phyloP scores from a whole-genome alignment of 2,329 filamentous ascomycete species.

The Colletotrichum euphorbiae region DNA sequence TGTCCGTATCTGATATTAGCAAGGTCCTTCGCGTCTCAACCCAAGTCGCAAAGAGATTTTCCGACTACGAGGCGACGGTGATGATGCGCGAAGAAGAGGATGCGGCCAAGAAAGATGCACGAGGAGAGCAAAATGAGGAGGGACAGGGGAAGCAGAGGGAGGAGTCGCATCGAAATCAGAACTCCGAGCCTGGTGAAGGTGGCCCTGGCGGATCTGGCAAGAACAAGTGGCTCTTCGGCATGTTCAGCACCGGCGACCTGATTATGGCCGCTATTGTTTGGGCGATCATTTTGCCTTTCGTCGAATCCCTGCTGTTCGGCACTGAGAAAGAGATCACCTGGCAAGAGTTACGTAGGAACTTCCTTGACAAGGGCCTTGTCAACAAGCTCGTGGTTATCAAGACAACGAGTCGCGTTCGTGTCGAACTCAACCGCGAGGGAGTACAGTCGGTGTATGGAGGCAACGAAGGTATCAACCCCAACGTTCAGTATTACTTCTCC shows the following conservation, averaged over 20 bases:
- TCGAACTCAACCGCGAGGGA: constrained; percentile 82
- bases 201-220: constrained; percentile 39
- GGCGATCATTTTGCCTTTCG: constrained; percentile 57
- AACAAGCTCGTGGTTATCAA: constrained; percentile 89
- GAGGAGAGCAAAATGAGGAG: constrained; percentile 32
- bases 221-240: constrained; percentile 40
- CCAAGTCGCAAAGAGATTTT: constrained; percentile 62
- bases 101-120: constrained; percentile 34
- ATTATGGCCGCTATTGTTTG: constrained; percentile 60
- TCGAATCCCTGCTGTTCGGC: constrained; percentile 55
- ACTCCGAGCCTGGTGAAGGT: constrained; percentile 34
- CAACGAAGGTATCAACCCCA: constrained; percentile 72
- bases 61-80: constrained; percentile 41
- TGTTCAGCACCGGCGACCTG: constrained; percentile 50
- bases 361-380: constrained; percentile 95
- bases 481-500: constrained; percentile 90
- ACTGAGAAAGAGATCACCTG: constrained; percentile 84
- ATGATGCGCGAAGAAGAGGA: constrained; percentile 36
- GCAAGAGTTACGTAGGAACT: constrained; percentile 95
- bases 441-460: constrained; percentile 79
- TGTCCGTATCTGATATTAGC: constrained; percentile 61
- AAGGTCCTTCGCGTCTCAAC: constrained; percentile 69
- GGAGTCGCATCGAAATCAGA: not conserved
- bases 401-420: constrained; percentile 74
- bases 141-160: constrained; percentile 45